These are phyloP conservation scores for Solanum pimpinellifolium DNA, from an alignment of 257 asterid species.

Conservation along the genomic window DNA sequence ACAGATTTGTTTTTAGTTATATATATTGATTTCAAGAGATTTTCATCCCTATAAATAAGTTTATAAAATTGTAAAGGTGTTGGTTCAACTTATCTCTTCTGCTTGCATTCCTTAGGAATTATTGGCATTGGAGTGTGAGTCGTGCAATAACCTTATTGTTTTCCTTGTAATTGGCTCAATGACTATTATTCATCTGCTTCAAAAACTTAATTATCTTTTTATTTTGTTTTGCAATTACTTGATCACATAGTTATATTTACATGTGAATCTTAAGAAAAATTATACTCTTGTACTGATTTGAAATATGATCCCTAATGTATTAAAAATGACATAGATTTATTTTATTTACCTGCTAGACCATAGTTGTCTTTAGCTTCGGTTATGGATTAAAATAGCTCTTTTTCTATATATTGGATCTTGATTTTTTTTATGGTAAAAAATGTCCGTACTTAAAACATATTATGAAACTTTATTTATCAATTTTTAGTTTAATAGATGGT, in stretches of 20 bases:
- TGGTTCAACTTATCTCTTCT: background rate
- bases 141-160: too few relatives aligned
- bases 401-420: too few relatives aligned
- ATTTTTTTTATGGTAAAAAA: too few relatives aligned
- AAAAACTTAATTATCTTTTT: too few relatives aligned
- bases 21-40: background rate
- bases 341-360: background rate
- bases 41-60: background rate
- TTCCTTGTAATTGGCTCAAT: background rate
- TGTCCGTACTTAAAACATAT: too few relatives aligned
- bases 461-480: background rate
- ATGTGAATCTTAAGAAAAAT: background rate
- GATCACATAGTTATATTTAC: background rate
- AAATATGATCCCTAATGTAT: too few relatives aligned
- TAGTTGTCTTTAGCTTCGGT: background rate
- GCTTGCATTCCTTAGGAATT: slow-evolving; percentile 34
- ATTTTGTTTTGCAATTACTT: background rate
- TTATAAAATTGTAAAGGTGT: background rate
- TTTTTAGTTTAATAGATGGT: background rate
- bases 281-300: background rate
- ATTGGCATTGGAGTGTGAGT: slow-evolving; percentile 49
- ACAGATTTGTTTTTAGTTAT: background rate
- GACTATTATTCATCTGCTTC: background rate
- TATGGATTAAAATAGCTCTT: background rate
- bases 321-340: background rate